These are phyloP conservation scores for Backusella australiensis DNA, from an alignment of 192 early-diverging fungal species.

Conservation along the genomic window DNA sequence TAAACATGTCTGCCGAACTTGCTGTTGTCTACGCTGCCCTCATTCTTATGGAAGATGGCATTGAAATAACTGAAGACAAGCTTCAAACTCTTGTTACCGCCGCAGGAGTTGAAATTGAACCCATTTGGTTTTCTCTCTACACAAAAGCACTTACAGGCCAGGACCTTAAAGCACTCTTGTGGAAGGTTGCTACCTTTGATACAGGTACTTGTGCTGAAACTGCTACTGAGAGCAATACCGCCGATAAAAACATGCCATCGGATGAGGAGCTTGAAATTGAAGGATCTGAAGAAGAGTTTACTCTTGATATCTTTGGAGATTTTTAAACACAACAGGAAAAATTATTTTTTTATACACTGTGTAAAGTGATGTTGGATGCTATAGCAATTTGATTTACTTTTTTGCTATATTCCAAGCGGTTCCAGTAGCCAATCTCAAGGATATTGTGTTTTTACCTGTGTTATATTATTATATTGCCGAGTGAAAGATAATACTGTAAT, in stretches of 20 bases:
- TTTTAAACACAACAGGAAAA: background rate
- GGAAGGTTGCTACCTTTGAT: slow-evolving; percentile 76
- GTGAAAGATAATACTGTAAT: too few species aligned
- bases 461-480: background rate
- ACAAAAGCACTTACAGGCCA: slow-evolving; percentile 95
- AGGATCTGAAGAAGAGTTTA: slow-evolving; percentile 62
- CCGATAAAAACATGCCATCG: slow-evolving; percentile 29
- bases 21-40: slow-evolving; percentile 94
- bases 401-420: background rate
- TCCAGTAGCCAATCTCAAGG: too few species aligned
- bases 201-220: slow-evolving; percentile 33
- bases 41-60: slow-evolving; percentile 94
- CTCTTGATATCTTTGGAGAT: background rate
- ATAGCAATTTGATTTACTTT: background rate
- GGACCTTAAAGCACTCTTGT: slow-evolving; percentile 84
- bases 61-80: slow-evolving; percentile 96
- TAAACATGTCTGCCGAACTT: slow-evolving; percentile 65
- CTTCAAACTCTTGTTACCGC: slow-evolving; percentile 83
- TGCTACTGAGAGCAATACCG: slow-evolving; percentile 29
- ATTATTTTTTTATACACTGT: background rate
- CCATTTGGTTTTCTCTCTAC: slow-evolving; percentile 91
- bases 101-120: slow-evolving; percentile 84
- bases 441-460: background rate
- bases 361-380: background rate
- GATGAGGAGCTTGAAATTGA: slow-evolving; percentile 48